Evolutionary conservation across 768 basidiomycete species (phyloP).

Genomic region (Hericium coralloides): DNA sequence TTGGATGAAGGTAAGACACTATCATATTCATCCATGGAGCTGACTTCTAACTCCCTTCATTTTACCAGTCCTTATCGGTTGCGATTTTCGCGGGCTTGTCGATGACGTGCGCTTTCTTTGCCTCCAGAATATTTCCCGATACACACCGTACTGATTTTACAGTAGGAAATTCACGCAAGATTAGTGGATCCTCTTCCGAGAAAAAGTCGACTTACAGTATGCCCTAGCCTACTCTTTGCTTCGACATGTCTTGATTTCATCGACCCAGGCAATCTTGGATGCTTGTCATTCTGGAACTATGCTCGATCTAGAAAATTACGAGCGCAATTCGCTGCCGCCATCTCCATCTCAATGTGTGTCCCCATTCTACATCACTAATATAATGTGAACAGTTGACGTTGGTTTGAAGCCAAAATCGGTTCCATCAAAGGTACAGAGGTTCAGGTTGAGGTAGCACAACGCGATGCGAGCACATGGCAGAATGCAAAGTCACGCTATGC

Average conservation of each 20-base stretch:
- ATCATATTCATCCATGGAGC: too few species aligned
- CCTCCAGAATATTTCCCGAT: neutral
- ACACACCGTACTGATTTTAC: neutral
- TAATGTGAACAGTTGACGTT: neutral
- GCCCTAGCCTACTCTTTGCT: neutral
- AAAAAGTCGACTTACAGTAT: slow-evolving; percentile 10
- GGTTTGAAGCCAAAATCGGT: neutral
- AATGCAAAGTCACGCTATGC: too few species aligned
- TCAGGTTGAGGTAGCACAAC: neutral
- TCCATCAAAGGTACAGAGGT: neutral
- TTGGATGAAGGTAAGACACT: too few species aligned
- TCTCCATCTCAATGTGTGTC: neutral
- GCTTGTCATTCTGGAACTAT: slow-evolving; percentile 16
- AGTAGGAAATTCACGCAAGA: slow-evolving; percentile 3
- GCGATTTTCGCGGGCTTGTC: slow-evolving; percentile 4
- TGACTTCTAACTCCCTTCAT: too few species aligned
- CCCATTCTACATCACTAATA: neutral
- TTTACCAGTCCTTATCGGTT: slow-evolving; percentile 1
- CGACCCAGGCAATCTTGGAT: slow-evolving; percentile 13
- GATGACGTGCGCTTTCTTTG: slow-evolving; percentile 8
- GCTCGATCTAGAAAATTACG: slow-evolving; percentile 13
- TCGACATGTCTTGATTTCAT: neutral
- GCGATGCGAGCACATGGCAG: neutral
- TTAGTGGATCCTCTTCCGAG: slow-evolving; percentile 12
- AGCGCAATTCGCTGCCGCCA: slow-evolving; percentile 1